Percentiles rank a stretch among this genome's conserved stretches.
Conservation (phyloP, 805 yeast species). For the Ogataea paradorogensis region DNA sequence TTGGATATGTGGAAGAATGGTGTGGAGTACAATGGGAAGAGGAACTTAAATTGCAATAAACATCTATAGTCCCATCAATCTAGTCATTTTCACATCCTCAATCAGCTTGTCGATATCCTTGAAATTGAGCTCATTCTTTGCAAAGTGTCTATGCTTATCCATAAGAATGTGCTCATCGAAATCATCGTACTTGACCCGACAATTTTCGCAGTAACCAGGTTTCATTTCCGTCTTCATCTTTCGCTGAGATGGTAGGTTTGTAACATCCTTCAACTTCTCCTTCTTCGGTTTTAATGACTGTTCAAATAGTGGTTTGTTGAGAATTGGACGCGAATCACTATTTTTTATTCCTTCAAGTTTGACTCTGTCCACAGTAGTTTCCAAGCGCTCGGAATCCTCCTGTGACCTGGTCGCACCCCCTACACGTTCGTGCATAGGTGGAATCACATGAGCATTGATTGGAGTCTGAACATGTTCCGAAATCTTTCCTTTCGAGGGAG, state of each 20-base stretch:
- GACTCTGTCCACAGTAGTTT: constrained; percentile 2
- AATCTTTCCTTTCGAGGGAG: not conserved
- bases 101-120: constrained; percentile 74
- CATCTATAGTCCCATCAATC: constrained; percentile 22
- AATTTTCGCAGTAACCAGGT: constrained; percentile 92
- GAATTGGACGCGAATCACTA: not conserved
- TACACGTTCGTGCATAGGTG: not conserved
- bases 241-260: not conserved
- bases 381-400: not conserved
- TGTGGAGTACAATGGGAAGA: constrained; percentile 31
- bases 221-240: constrained; percentile 27
- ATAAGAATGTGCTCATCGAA: constrained; percentile 73
- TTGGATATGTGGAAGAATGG: constrained; percentile 45
- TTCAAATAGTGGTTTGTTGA: constrained; percentile 2
- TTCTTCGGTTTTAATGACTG: constrained; percentile 7
- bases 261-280: not conserved
- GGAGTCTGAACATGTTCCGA: not conserved
- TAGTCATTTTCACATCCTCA: constrained; percentile 35
- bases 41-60: constrained; percentile 15
- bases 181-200: constrained; percentile 77
- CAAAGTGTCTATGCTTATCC: constrained; percentile 74
- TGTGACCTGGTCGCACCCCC: constrained; percentile 3
- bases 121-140: constrained; percentile 68
- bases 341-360: not conserved
- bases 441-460: not conserved